A percentile compares a stretch with the other conserved stretches of the same genome.
These are phyloP conservation scores for Cercospora sojina DNA, from an alignment of 2,329 filamentous ascomycete species.

Conservation along the genomic window DNA sequence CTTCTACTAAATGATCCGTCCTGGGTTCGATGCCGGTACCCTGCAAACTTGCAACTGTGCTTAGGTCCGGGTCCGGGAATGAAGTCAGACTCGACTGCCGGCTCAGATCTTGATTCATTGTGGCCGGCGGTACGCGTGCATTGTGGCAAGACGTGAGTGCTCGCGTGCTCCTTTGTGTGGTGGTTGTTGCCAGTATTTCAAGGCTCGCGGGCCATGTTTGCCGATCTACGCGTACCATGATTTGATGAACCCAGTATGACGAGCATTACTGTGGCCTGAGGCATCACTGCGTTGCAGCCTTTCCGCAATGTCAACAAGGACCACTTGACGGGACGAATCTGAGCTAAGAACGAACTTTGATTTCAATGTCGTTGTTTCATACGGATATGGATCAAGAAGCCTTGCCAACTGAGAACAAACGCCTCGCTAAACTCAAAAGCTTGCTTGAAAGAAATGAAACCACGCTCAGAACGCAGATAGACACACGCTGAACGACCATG, in stretches of 20 bases:
- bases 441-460: not conserved
- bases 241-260: slow-evolving; percentile 4
- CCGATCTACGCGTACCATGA: not conserved
- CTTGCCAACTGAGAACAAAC: not conserved
- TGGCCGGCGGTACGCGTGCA: not conserved
- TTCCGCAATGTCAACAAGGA: not conserved
- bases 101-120: slow-evolving; percentile 22
- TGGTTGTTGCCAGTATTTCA: not conserved
- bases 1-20: slow-evolving; percentile 9
- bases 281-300: not conserved
- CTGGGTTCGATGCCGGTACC: slow-evolving; percentile 15
- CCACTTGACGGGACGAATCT: not conserved
- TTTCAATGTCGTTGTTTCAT: not conserved
- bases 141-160: slow-evolving; percentile 3
- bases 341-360: not conserved
- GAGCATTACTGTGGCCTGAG: not conserved
- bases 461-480: not conserved
- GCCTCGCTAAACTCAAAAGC: not conserved
- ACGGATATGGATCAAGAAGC: not conserved
- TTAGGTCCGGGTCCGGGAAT: slow-evolving; percentile 35
- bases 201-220: not conserved
- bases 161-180: slow-evolving; percentile 7
- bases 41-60: slow-evolving; percentile 21
- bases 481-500: not conserved
- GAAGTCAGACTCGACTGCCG: slow-evolving; percentile 31